Base-by-base conservation (phyloP, 495 filamentous ascomycete genomes). In the Hyaloscypha hepaticicola region DNA sequence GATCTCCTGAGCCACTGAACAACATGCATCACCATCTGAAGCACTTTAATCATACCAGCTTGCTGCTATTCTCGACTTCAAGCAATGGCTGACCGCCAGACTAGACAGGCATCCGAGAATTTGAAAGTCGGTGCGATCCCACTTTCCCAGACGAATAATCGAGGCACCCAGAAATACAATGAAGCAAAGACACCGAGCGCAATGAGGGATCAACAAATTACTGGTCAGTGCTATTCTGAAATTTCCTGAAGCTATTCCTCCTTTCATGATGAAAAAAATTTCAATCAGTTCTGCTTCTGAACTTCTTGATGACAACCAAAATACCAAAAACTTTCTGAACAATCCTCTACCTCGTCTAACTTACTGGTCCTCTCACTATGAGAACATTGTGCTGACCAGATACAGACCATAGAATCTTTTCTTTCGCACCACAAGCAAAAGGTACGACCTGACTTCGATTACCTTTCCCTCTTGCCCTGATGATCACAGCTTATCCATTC, bases 21-120 rank as follows among this genome's bases (percentile, higher is more conserved):
- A 88, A 78, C 93, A 98, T 98, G 94, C 94, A 98, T 88, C 89
- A 98, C 94, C 94, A 96, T 97, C 94, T 98, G 94, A 98, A 61
- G 71, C 64, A 74, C 59, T 65, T 66, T 26, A 64, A 66, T 61
- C 27, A 62, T 59, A 31, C 63, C 50, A 66, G 66, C 41, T 34
- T 56, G 62, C 63, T 19, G 66, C 61, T 65, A 38, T 69, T 16
- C 59, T 62, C 33, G 58, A 48, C n/a, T 55, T 69, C 57, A 49
- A 58, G 66, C 72, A 68, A 74, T 53, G 48, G 58, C 52, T 61
- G 38, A 63, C 58, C 49, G 57, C 8, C 26, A 38, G n/a, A 29
- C 3, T 16, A 52, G 45, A 52, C 25, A 38, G 58, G 58, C n/a
- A n/a, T n/a, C n/a, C n/a, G n/a, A n/a, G n/a, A n/a, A n/a, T n/a